Percentiles rank a stretch among this genome's conserved stretches.
Conservation (phyloP, 2,329 filamentous ascomycete species). For the Trichoderma breve region DNA sequence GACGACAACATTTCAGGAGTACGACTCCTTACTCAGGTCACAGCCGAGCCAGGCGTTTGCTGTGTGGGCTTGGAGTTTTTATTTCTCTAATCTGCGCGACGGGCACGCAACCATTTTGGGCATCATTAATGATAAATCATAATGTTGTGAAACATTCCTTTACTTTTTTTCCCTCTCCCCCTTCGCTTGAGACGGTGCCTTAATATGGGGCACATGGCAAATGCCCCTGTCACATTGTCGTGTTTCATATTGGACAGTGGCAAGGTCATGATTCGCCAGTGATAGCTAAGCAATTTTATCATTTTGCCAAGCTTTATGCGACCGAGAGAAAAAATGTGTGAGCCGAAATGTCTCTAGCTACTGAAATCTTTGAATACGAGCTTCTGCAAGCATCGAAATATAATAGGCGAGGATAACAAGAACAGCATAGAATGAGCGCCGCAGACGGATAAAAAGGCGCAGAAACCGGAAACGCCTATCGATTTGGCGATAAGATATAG, state of each 20-base stretch:
- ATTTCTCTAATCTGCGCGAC: neutral
- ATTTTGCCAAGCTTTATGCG: conserved; percentile 14
- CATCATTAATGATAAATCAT: conserved; percentile 17
- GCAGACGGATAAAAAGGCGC: neutral
- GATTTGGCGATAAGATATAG: neutral
- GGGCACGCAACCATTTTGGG: conserved; percentile 1
- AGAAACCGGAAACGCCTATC: neutral
- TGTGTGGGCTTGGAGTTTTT: conserved; percentile 12
- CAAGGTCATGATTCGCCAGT: conserved; percentile 15
- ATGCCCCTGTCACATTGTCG: conserved; percentile 5
- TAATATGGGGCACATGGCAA: conserved; percentile 13
- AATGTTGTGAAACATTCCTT: conserved; percentile 12
- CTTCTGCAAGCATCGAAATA: neutral
- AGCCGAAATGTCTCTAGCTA: neutral
- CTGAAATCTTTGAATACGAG: conserved; percentile 5
- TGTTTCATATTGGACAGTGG: conserved; percentile 14
- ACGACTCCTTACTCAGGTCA: neutral
- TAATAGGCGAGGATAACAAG: neutral
- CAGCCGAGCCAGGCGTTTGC: conserved; percentile 17
- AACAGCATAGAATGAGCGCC: neutral
- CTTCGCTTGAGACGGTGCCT: conserved; percentile 10
- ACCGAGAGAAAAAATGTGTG: neutral
- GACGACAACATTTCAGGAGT: conserved; percentile 6
- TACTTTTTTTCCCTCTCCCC: neutral
- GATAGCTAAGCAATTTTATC: conserved; percentile 15